A percentile compares a stretch with the other conserved stretches of the same genome.
Conservation (phyloP, 129 eudicot species). For the Artemisia annua region DNA sequence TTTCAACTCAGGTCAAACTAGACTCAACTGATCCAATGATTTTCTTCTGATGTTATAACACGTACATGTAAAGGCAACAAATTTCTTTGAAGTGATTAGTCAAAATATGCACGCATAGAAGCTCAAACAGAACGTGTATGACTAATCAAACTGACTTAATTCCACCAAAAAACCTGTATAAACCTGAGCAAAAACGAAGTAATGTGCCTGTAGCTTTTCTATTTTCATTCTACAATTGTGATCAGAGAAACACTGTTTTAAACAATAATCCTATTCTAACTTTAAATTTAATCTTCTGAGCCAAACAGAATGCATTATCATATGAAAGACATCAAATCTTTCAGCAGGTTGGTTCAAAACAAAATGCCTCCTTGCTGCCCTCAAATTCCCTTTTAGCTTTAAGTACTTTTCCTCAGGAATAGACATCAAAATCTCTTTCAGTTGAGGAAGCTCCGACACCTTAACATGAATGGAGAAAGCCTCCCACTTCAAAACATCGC, state of each 20-base stretch:
- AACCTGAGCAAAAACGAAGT: neutral
- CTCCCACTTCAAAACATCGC: slow-evolving; percentile 88
- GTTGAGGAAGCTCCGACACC: slow-evolving; percentile 47
- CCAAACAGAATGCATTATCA: slow-evolving; percentile 93
- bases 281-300: slow-evolving; percentile 78
- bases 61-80: too few relatives aligned
- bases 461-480: slow-evolving; percentile 63
- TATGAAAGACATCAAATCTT: slow-evolving; percentile 84
- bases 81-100: too few relatives aligned
- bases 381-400: slow-evolving; percentile 64
- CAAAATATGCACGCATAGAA: neutral
- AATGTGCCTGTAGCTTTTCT: slow-evolving; percentile 7
- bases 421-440: slow-evolving; percentile 56
- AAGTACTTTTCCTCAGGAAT: slow-evolving; percentile 55
- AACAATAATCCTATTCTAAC: slow-evolving; percentile 14
- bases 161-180: neutral
- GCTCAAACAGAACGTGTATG: neutral
- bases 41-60: too few relatives aligned
- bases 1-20: too few relatives aligned
- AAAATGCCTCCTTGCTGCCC: slow-evolving; percentile 75
- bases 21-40: too few relatives aligned
- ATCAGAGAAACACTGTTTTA: neutral
- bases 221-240: neutral
- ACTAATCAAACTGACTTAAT: neutral
- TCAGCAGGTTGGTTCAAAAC: slow-evolving; percentile 64